Evolutionary conservation across 169 alveolate genomes (phyloP).

Genomic region (Plasmodium gaboni): DNA sequence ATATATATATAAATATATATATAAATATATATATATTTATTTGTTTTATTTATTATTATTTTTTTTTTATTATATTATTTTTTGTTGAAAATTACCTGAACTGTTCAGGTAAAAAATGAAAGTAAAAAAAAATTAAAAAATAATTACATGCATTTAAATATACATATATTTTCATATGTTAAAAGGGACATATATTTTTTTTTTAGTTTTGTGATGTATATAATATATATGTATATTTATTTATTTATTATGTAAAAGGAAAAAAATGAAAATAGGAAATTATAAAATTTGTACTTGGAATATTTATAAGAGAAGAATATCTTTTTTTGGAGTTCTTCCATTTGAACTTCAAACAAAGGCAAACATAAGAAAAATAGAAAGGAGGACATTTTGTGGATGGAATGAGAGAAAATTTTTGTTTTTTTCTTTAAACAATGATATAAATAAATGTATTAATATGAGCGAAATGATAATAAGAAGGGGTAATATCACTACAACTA

Average conservation of each 20-base stretch:
- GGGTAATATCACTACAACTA: too few species aligned
- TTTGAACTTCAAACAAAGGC: neutral
- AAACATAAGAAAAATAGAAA: neutral
- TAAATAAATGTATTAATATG: neutral
- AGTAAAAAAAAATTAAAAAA: too few species aligned
- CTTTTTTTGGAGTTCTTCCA: neutral
- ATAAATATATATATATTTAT: too few species aligned
- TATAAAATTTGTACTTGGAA: slow-evolving; percentile 5
- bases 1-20: too few species aligned
- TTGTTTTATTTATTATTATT: too few species aligned
- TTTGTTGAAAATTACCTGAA: too few species aligned
- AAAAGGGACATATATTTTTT: neutral
- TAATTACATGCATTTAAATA: neutral
- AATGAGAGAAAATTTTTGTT: slow-evolving; percentile 1
- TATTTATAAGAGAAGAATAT: slow-evolving; percentile 4
- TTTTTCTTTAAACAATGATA: neutral
- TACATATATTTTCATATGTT: neutral
- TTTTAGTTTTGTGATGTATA: neutral
- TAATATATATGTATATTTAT: neutral
- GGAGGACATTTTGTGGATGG: neutral
- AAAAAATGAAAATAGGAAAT: slow-evolving; percentile 11
- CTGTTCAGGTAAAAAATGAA: too few species aligned
- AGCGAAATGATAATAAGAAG: neutral
- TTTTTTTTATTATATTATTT: too few species aligned
- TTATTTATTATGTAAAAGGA: neutral